A percentile compares a stretch with the other conserved stretches of the same genome.
Evolutionary conservation across 208 protist species (phyloP).

Genomic region (Crithidia fasciculata): DNA sequence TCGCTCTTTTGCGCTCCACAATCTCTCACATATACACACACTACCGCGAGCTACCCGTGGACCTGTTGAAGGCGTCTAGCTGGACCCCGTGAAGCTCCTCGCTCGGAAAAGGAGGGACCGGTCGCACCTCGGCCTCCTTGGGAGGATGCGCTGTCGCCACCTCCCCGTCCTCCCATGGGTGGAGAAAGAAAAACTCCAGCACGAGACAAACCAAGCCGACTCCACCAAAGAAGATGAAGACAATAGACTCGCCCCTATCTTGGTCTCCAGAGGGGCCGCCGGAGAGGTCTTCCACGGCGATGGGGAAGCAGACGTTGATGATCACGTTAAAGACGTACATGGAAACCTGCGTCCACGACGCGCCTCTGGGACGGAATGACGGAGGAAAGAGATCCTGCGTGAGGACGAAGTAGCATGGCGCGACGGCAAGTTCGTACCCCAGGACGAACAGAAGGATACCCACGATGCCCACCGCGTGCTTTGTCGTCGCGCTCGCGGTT

Average conservation of each 20-base stretch:
- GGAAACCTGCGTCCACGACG: slow-evolving; percentile 42
- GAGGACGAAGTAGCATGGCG: slow-evolving; percentile 63
- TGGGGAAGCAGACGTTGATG: slow-evolving; percentile 70
- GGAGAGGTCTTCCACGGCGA: slow-evolving; percentile 58
- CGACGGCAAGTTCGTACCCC: slow-evolving; percentile 55
- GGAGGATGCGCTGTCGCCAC: slow-evolving; percentile 1
- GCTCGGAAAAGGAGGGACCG: neutral
- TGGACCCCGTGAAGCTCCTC: neutral
- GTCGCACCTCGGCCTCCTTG: neutral
- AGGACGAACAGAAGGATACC: slow-evolving; percentile 64
- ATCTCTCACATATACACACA: too few species aligned
- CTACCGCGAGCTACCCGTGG: neutral
- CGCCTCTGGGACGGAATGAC: slow-evolving; percentile 56
- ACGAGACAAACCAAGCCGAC: slow-evolving; percentile 48
- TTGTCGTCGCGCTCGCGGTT: slow-evolving; percentile 20
- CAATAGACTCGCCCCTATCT: slow-evolving; percentile 61
- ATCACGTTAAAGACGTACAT: slow-evolving; percentile 73
- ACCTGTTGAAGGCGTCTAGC: neutral
- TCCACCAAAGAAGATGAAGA: slow-evolving; percentile 69
- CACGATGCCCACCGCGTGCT: slow-evolving; percentile 42
- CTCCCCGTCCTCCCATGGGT: slow-evolving; percentile 31
- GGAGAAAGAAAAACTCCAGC: slow-evolving; percentile 54
- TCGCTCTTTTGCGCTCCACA: neutral
- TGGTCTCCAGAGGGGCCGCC: slow-evolving; percentile 59
- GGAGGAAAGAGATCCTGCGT: slow-evolving; percentile 60